Conservation (phyloP, 192 early-diverging fungal genomes). For the Tieghemiomyces parasiticus region DNA sequence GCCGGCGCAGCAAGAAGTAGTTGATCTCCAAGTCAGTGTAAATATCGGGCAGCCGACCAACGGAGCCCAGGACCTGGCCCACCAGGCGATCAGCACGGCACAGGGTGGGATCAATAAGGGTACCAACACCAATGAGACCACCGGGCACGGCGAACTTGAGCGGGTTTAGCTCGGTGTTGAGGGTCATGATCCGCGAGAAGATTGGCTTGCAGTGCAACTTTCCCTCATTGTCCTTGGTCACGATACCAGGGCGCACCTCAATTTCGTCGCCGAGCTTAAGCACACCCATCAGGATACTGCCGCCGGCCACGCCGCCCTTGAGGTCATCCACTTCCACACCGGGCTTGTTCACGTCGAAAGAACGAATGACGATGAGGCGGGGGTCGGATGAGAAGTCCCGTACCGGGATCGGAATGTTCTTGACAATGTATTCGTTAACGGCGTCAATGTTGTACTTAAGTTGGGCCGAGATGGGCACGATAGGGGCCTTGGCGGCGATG, state of each 20-base stretch:
- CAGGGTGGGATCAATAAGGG: constrained; percentile 86
- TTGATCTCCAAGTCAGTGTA: constrained; percentile 94
- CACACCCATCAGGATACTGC: constrained; percentile 86
- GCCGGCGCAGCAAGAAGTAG: constrained; percentile 89
- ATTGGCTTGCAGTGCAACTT: constrained; percentile 73
- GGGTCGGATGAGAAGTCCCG: constrained; percentile 87
- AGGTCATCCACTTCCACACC: constrained; percentile 84
- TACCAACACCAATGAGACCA: constrained; percentile 97
- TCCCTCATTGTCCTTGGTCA: constrained; percentile 73
- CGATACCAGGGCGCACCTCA: constrained; percentile 90
- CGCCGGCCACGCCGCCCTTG: constrained; percentile 96
- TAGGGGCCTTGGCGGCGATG: constrained; percentile 85
- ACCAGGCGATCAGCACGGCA: constrained; percentile 94
- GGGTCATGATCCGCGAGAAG: constrained; percentile 73
- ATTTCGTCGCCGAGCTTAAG: constrained; percentile 83
- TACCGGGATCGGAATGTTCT: constrained; percentile 85
- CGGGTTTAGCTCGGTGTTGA: constrained; percentile 78
- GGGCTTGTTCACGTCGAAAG: constrained; percentile 98
- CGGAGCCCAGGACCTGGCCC: constrained; percentile 84
- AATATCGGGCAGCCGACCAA: constrained; percentile 84
- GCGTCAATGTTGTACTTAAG: constrained; percentile 98
- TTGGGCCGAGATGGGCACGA: constrained; percentile 96
- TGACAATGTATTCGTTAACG: constrained; percentile 94
- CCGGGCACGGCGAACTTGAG: constrained; percentile 98
- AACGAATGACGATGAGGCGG: constrained; percentile 92